Base-by-base conservation (phyloP, 176 grass and related monocot species). In the Ensete glaucum region DNA sequence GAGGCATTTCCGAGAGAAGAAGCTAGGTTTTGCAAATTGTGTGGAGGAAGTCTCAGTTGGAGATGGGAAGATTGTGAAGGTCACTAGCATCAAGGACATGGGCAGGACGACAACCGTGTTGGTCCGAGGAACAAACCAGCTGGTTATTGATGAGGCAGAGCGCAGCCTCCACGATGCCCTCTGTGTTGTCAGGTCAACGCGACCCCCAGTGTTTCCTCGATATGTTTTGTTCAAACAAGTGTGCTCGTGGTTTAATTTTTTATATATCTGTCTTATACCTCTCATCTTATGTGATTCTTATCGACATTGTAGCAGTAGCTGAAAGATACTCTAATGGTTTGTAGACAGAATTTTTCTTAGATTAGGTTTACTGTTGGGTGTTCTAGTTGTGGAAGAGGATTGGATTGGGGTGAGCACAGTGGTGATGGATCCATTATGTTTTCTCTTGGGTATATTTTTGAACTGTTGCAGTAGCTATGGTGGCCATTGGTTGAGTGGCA, bases 121-220 rank as follows among this genome's bases (percentile, higher is more conserved):
- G 79, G 93, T 92, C 24, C 82, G 89, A 52, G 93, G 93, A 0
- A 90, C 89, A 2, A 96, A 96, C 55, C 89, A 90, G 66, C 80
- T 96, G 23, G 93, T 96, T 73, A 84, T 96, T 72, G 93, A 96
- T 82, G 93, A 96, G 76, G 93, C 93, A 56, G 93, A 96, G 1
- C 83, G 93, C 70, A 96, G 93, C 81, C 84, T 96, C 54, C 93
- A 96, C 14, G 93, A 96, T 80, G 93, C 93, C 49, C 87, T 96
- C 1, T 96, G 93, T 73, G 93, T 96, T 81, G 88, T 96, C 79
- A 96, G 93, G 92, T 96, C 76, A 74, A 21, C 12, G 25, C 7
- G 11, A 29, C 23, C 49, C 29, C 80, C 14, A 49, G 3, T 16
- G 11, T 67, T 15, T 75, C 74, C 2, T 29, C 27, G 1, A 22